These are phyloP conservation scores for Nitzschia palea DNA, from an alignment of 108 stramenopile genomes.

Conservation along the genomic window DNA sequence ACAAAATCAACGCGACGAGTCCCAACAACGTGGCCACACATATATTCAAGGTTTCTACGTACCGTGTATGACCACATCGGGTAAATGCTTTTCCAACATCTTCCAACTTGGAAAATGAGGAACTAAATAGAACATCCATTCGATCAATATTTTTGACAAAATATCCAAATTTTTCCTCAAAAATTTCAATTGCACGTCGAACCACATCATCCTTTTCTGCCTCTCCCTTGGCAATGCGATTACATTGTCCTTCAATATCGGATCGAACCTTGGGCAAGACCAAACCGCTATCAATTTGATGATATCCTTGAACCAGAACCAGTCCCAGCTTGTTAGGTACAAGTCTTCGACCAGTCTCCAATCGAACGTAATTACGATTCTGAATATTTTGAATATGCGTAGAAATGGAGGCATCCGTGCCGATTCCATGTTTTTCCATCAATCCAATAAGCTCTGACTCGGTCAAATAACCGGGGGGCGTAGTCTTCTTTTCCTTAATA, in stretches of 20 bases:
- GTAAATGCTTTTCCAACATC: conserved; percentile 91
- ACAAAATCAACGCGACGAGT: neutral
- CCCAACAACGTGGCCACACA: neutral
- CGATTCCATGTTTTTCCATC: conserved; percentile 94
- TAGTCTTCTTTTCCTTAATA: conserved; percentile 86
- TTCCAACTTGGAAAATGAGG: conserved; percentile 84
- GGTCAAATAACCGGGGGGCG: conserved; percentile 81
- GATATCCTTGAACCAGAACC: conserved; percentile 88
- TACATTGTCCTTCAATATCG: conserved; percentile 89
- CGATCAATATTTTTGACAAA: conserved; percentile 75
- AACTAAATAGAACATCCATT: conserved; percentile 89
- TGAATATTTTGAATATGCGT: conserved; percentile 92
- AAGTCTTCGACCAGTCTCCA: conserved; percentile 76
- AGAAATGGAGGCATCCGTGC: conserved; percentile 78
- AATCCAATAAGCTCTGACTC: conserved; percentile 85
- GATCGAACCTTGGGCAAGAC: conserved; percentile 87
- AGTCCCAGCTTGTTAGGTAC: conserved; percentile 86
- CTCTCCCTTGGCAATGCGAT: conserved; percentile 83
- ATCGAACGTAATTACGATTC: conserved; percentile 81
- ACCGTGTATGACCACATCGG: conserved; percentile 68
- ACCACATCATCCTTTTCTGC: conserved; percentile 68
- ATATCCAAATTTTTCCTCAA: conserved; percentile 67
- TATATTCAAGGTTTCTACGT: neutral
- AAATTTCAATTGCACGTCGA: conserved; percentile 63
- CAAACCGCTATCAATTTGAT: conserved; percentile 83